phyloP scores from a whole-genome alignment of 257 asterid genomes.

The Nicotiana otophora region DNA sequence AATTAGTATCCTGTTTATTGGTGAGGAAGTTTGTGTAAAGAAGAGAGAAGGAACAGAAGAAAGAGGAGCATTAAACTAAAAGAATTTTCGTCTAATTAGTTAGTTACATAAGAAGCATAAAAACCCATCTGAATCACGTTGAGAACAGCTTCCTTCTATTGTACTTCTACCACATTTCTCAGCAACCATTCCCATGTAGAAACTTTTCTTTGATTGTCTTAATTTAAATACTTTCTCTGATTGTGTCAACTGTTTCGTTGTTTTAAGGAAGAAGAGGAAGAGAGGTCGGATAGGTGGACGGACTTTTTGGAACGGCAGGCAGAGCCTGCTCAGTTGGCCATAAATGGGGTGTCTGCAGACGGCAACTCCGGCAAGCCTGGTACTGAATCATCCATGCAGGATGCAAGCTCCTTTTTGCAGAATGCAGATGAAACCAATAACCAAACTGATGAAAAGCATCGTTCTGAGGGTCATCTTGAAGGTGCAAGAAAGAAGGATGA shows the following conservation, averaged over 20 bases:
- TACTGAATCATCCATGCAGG: slow-evolving; percentile 25
- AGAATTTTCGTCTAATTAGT: not conserved
- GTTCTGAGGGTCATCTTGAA: slow-evolving; percentile 16
- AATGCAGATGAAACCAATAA: slow-evolving; percentile 16
- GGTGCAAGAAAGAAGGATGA: slow-evolving; percentile 23
- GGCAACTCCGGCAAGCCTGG: slow-evolving; percentile 15
- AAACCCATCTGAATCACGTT: not conserved
- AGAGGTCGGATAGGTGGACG: slow-evolving; percentile 83
- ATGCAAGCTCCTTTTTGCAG: slow-evolving; percentile 21
- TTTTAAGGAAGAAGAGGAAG: slow-evolving; percentile 89
- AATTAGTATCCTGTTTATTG: not conserved
- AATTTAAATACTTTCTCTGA: not conserved
- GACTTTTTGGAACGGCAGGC: slow-evolving; percentile 63
- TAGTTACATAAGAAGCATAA: not conserved
- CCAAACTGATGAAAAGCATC: not conserved
- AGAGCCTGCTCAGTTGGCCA: slow-evolving; percentile 36
- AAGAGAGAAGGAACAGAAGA: not conserved
- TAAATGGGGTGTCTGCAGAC: slow-evolving; percentile 29
- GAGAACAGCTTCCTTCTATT: not conserved
- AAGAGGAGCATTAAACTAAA: not conserved
- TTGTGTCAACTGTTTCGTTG: not conserved
- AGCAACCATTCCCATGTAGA: not conserved
- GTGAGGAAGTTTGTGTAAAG: not conserved
- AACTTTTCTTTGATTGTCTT: not conserved
- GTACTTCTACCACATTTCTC: slow-evolving; percentile 2